Conservation (phyloP, 371 early-diverging fungal genomes). For the Mortierella sp. region DNA sequence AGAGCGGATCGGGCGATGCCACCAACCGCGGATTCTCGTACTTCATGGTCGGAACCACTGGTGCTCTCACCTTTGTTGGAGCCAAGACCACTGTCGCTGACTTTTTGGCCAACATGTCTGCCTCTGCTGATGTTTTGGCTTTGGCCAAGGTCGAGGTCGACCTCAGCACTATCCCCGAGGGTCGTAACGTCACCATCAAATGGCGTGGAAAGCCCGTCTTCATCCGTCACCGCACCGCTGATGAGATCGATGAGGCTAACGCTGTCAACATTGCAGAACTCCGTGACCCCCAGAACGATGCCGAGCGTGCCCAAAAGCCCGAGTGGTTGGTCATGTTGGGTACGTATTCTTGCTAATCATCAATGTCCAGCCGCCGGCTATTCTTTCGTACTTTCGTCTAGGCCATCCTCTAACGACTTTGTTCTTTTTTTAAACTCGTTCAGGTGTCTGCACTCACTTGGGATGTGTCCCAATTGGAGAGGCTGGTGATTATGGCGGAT, state of each 20-base stretch:
- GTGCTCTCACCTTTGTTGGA: slow-evolving; percentile 87
- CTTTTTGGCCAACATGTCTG: slow-evolving; percentile 92
- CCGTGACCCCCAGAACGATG: slow-evolving; percentile 94
- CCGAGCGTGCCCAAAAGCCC: slow-evolving; percentile 92
- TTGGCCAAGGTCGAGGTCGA: slow-evolving; percentile 98
- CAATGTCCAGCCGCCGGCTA: neutral
- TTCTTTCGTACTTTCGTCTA: neutral
- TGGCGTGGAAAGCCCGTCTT: slow-evolving; percentile 99
- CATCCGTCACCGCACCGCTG: slow-evolving; percentile 96
- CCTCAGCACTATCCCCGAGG: slow-evolving; percentile 92
- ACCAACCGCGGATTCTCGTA: slow-evolving; percentile 90
- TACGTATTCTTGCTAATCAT: slow-evolving; percentile 14
- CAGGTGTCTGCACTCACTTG: slow-evolving; percentile 98
- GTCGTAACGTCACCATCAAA: slow-evolving; percentile 97
- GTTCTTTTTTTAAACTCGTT: neutral
- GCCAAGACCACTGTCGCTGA: slow-evolving; percentile 95
- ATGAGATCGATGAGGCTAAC: slow-evolving; percentile 97
- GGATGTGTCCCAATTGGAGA: slow-evolving; percentile 99
- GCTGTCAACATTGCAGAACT: slow-evolving; percentile 82
- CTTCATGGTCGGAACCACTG: slow-evolving; percentile 95
- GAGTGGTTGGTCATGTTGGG: slow-evolving; percentile 97
- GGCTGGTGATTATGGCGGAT: slow-evolving; percentile 98
- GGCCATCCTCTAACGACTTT: neutral
- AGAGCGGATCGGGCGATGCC: slow-evolving; percentile 71
- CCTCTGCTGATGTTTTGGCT: slow-evolving; percentile 98